These are phyloP conservation scores for Neofusicoccum cordaticola DNA, from an alignment of 2,329 filamentous ascomycete genomes.

Conservation along the genomic window DNA sequence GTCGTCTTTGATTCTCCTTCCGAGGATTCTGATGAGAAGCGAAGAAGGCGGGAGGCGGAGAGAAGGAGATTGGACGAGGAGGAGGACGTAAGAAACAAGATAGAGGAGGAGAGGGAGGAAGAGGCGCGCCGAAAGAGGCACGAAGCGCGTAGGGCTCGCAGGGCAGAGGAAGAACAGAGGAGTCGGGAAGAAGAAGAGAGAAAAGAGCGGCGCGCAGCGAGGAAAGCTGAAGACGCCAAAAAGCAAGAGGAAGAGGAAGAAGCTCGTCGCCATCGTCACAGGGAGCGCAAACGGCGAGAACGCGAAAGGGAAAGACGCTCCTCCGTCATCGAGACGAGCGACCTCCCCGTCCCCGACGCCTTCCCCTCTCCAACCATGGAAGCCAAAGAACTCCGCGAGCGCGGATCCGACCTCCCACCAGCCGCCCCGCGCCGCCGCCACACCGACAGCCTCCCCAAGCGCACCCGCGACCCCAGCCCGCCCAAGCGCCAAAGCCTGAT, in stretches of 20 bases:
- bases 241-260: background rate
- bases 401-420: background rate
- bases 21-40: background rate
- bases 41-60: background rate
- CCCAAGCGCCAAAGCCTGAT: background rate
- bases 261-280: background rate
- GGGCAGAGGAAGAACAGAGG: background rate
- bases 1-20: background rate
- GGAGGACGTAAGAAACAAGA: background rate
- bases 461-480: background rate
- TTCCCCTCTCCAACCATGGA: conserved; percentile 2
- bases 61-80: background rate
- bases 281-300: background rate
- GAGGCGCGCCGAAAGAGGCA: background rate
- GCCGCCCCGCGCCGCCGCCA: conserved; percentile 2
- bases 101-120: background rate
- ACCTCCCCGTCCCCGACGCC: background rate
- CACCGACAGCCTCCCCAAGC: background rate
- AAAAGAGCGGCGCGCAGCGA: background rate
- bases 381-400: background rate
- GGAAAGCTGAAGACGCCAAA: background rate
- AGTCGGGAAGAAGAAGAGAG: background rate
- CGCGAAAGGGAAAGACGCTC: background rate
- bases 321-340: background rate
- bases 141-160: background rate